Conservation (phyloP, 2,329 filamentous ascomycete genomes). For the Neurospora sp. region DNA sequence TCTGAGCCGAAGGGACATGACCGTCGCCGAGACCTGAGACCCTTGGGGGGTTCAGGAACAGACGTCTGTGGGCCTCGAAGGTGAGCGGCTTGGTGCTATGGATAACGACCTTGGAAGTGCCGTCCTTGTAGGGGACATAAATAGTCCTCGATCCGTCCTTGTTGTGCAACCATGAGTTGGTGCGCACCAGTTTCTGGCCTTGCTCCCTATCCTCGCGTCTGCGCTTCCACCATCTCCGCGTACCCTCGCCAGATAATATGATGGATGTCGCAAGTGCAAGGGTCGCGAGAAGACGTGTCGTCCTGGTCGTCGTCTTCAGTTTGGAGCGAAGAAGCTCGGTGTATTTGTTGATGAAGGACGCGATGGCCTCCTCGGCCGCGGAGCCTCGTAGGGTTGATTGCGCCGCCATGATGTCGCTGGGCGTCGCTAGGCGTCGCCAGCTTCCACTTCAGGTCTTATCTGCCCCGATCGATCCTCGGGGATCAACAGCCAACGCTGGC, state of each 20-base stretch:
- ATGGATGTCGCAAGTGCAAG: constrained; percentile 70
- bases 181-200: constrained; percentile 70
- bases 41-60: constrained; percentile 86
- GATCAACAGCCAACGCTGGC: background rate
- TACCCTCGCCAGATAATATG: constrained; percentile 67
- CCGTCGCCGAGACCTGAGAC: constrained; percentile 69
- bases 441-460: background rate
- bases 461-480: background rate
- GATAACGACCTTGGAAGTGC: constrained; percentile 85
- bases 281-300: constrained; percentile 65
- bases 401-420: constrained; percentile 55
- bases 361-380: constrained; percentile 56
- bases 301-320: constrained; percentile 56
- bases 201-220: constrained; percentile 71
- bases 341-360: constrained; percentile 54
- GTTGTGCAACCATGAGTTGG: constrained; percentile 85
- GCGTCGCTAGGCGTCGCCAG: constrained; percentile 8
- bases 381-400: constrained; percentile 73
- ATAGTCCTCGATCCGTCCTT: constrained; percentile 94
- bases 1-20: constrained; percentile 74
- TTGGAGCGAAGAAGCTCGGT: constrained; percentile 39
- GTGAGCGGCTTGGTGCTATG: constrained; percentile 83
- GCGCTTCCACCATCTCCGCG: constrained; percentile 66
- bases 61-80: constrained; percentile 87
- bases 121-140: constrained; percentile 84